phyloP scores from a whole-genome alignment of 2,329 filamentous ascomycete species.

The Colletotrichum tabaci region DNA sequence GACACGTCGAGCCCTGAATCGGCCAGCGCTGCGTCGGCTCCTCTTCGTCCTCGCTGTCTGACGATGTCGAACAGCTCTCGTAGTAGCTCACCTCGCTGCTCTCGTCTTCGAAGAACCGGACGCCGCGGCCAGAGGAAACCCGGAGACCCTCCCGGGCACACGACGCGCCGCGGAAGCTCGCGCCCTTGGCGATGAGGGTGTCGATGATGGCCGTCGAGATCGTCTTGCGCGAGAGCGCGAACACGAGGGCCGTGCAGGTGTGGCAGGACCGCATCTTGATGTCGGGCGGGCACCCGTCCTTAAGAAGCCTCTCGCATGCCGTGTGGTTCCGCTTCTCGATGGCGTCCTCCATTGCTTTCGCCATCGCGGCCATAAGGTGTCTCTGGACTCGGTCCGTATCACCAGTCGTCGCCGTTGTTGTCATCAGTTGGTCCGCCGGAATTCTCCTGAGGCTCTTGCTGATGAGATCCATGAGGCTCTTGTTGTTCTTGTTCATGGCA shows the following conservation, averaged over 20 bases:
- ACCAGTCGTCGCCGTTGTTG: no score
- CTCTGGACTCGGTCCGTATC: neutral
- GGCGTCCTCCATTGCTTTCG: slow-evolving; percentile 5
- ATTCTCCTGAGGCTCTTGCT: neutral
- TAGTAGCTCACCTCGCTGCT: neutral
- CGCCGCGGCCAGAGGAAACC: neutral
- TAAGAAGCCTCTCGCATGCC: neutral
- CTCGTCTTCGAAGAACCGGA: neutral
- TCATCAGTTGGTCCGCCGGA: neutral
- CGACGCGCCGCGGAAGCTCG: slow-evolving; percentile 13
- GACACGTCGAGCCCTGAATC: neutral
- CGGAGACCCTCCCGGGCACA: neutral
- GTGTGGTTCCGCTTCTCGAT: neutral
- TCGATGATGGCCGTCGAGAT: neutral
- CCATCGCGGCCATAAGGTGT: neutral
- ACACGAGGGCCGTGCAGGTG: slow-evolving; percentile 15
- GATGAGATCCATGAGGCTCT: neutral
- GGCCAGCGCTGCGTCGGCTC: neutral
- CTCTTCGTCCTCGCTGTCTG: neutral
- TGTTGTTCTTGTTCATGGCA: neutral
- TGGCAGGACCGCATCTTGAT: slow-evolving; percentile 23
- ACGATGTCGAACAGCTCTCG: neutral
- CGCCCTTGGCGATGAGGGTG: slow-evolving; percentile 10
- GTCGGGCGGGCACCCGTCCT: neutral
- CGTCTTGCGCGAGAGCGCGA: neutral